phyloP scores from a whole-genome alignment of 2,329 filamentous ascomycete genomes.

The Plenodomus tracheiphilus region DNA sequence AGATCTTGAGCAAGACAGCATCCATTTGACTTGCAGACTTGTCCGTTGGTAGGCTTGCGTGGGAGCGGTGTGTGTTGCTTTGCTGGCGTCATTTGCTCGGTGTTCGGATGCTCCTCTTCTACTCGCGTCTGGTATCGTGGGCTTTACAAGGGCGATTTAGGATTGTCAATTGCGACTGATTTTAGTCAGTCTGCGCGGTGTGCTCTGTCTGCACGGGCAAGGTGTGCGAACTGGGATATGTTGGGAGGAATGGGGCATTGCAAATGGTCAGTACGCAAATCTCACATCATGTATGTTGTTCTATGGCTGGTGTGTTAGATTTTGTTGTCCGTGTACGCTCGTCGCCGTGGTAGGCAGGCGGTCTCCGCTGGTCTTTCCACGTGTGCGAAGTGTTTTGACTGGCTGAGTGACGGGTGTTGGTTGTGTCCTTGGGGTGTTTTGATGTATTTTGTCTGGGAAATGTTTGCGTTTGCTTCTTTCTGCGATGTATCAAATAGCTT shows the following conservation, averaged over 20 bases:
- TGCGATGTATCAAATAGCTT: conserved; percentile 40
- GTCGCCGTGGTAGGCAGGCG: neutral
- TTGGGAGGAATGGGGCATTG: conserved; percentile 23
- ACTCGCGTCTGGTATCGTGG: conserved; percentile 28
- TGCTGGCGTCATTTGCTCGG: conserved; percentile 40
- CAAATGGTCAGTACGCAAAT: conserved; percentile 35
- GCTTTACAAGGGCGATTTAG: conserved; percentile 24
- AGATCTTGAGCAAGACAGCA: conserved; percentile 21
- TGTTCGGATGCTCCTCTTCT: conserved; percentile 34
- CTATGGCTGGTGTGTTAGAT: conserved; percentile 18
- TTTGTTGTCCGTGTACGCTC: conserved; percentile 13
- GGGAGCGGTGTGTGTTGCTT: conserved; percentile 25
- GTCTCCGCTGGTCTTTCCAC: conserved; percentile 22
- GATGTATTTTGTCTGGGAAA: neutral
- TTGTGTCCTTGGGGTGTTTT: conserved; percentile 17
- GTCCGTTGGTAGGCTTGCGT: conserved; percentile 38
- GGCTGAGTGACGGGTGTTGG: conserved; percentile 19
- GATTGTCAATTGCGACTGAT: conserved; percentile 25
- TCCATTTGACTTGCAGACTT: conserved; percentile 14
- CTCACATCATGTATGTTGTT: conserved; percentile 40
- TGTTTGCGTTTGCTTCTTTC: conserved; percentile 21
- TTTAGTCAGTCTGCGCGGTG: conserved; percentile 17
- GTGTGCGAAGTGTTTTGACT: conserved; percentile 22
- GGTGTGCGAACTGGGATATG: conserved; percentile 22
- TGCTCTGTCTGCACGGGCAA: conserved; percentile 17